Percentiles rank a stretch among this genome's conserved stretches.
These are phyloP conservation scores for Pichia sp. DNA, from an alignment of 1,139 yeast genomes.

Conservation along the genomic window DNA sequence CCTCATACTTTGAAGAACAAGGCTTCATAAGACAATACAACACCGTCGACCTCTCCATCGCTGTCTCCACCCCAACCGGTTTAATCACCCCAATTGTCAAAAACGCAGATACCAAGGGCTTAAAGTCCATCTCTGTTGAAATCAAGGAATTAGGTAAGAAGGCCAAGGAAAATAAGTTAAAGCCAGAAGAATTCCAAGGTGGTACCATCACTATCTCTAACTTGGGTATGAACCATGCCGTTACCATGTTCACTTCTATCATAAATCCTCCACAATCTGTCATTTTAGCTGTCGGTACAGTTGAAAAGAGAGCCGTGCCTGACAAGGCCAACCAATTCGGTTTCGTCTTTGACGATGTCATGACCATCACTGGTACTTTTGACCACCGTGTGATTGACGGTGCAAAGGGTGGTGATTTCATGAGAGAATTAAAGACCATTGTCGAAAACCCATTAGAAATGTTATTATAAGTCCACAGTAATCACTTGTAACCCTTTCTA, in stretches of 20 bases:
- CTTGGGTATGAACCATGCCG: constrained; percentile 98
- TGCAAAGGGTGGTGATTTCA: constrained; percentile 96
- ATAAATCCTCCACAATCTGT: constrained; percentile 98
- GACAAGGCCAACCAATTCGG: constrained; percentile 91
- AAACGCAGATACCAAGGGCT: constrained; percentile 85
- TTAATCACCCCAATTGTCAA: constrained; percentile 94
- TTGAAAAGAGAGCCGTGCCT: constrained; percentile 90
- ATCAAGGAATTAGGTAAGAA: constrained; percentile 94
- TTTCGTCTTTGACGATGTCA: constrained; percentile 86
- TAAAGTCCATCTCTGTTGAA: constrained; percentile 74
- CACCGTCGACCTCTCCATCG: constrained; percentile 95
- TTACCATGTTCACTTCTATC: constrained; percentile 88
- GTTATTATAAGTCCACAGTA: constrained; percentile 51
- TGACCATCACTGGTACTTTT: constrained; percentile 92
- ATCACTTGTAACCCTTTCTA: not conserved
- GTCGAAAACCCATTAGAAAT: constrained; percentile 96
- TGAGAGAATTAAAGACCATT: constrained; percentile 86
- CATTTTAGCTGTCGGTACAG: constrained; percentile 91
- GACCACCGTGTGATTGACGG: constrained; percentile 99
- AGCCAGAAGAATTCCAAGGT: constrained; percentile 98
- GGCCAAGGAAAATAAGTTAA: constrained; percentile 90
- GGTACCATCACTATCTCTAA: constrained; percentile 98
- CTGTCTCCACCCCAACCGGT: constrained; percentile 98
- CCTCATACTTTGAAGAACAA: constrained; percentile 89
- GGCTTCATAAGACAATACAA: constrained; percentile 90